Percentiles rank a stretch among this genome's conserved stretches.
Conservation (phyloP, 2,329 filamentous ascomycete genomes). For the Fusarium sp. region DNA sequence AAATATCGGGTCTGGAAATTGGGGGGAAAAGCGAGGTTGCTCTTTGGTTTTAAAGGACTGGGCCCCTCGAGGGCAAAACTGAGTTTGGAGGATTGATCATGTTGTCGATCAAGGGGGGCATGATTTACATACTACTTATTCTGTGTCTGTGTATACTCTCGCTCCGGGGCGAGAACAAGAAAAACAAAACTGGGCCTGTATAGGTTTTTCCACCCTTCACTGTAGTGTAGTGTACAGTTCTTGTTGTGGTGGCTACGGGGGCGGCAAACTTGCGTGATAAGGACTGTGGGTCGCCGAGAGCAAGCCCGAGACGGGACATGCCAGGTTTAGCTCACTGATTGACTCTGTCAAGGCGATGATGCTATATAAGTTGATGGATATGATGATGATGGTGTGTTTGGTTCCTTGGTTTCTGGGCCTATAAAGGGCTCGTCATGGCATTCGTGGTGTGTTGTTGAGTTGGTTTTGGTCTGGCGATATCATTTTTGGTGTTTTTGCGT, state of each 20-base stretch:
- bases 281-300: slow-evolving; percentile 46
- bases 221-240: neutral
- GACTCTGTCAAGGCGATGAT: neutral
- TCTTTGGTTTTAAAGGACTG: slow-evolving; percentile 13
- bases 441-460: slow-evolving; percentile 15
- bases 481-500: slow-evolving; percentile 29
- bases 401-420: neutral
- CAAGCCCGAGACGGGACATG: slow-evolving; percentile 42
- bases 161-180: slow-evolving; percentile 38
- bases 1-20: slow-evolving; percentile 14
- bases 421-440: slow-evolving; percentile 9
- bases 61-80: slow-evolving; percentile 29
- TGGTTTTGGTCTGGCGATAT: slow-evolving; percentile 24
- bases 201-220: slow-evolving; percentile 5
- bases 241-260: slow-evolving; percentile 27
- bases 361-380: slow-evolving; percentile 18
- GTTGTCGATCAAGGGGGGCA: slow-evolving; percentile 28
- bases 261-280: slow-evolving; percentile 40
- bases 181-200: slow-evolving; percentile 45
- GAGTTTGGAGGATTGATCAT: slow-evolving; percentile 36
- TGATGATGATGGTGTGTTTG: slow-evolving; percentile 32
- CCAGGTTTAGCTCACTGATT: slow-evolving; percentile 18
- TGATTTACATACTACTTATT: slow-evolving; percentile 26
- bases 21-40: neutral
- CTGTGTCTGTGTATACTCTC: neutral